A percentile compares a stretch with the other conserved stretches of the same genome.
Conservation (phyloP, 148 eudicot genomes). For the Bassia scoparia region DNA sequence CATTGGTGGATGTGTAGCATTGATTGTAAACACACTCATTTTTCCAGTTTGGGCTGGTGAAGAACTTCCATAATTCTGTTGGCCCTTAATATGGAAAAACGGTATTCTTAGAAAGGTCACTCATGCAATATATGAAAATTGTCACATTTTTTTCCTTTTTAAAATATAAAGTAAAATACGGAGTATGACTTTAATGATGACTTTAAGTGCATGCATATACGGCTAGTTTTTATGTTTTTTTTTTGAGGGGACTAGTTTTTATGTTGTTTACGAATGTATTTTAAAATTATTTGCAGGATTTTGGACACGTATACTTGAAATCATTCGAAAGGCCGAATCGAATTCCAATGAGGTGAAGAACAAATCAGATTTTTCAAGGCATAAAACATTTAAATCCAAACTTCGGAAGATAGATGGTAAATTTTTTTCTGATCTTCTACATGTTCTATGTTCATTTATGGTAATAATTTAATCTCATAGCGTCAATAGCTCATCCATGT, state of each 20-base stretch:
- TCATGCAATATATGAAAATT: no score
- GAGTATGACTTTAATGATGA: no score
- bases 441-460: no score
- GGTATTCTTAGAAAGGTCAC: conserved; percentile 64
- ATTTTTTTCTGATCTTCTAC: no score
- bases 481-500: no score
- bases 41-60: conserved; percentile 79
- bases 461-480: no score
- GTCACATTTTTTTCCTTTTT: no score
- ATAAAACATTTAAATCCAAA: conserved; percentile 39
- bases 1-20: conserved; percentile 49
- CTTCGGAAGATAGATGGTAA: conserved; percentile 44
- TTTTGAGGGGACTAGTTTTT: no score
- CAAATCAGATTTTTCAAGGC: conserved; percentile 24
- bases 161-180: no score
- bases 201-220: no score
- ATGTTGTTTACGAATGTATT: neutral
- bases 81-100: conserved; percentile 44
- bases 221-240: no score
- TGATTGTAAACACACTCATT: conserved; percentile 39
- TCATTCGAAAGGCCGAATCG: conserved; percentile 2
- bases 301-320: conserved; percentile 37
- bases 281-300: conserved; percentile 30
- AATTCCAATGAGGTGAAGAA: conserved; percentile 13
- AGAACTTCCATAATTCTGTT: conserved; percentile 52